Evolutionary conservation across 352 stramenopile genomes (phyloP).

Genomic region (Globisporangium echinulatum): DNA sequence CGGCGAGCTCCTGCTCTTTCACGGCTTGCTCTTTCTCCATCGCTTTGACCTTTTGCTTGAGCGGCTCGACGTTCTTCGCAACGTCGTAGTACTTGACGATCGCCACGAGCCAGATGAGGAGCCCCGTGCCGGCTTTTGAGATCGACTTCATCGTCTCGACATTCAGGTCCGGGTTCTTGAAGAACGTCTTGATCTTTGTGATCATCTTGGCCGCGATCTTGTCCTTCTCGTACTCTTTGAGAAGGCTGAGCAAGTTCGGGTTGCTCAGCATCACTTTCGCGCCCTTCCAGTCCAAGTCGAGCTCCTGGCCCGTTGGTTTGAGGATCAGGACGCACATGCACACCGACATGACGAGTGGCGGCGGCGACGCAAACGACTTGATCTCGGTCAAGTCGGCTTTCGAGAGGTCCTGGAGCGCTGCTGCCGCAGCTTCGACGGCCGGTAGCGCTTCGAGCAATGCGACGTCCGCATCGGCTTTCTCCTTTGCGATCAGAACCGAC

Average conservation of each 20-base stretch:
- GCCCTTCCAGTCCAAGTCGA: conserved; percentile 92
- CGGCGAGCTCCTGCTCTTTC: conserved; percentile 83
- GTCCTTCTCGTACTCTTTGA: conserved; percentile 96
- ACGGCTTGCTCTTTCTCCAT: conserved; percentile 91
- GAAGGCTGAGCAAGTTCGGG: conserved; percentile 81
- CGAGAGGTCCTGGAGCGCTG: conserved; percentile 91
- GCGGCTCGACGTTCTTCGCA: conserved; percentile 91
- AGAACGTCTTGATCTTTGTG: conserved; percentile 91
- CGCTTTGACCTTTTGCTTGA: conserved; percentile 89
- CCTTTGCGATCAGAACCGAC: conserved; percentile 84
- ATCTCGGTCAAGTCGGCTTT: conserved; percentile 95
- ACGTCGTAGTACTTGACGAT: conserved; percentile 96
- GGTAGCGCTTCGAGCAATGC: conserved; percentile 90
- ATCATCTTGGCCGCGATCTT: conserved; percentile 95
- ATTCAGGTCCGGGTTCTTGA: conserved; percentile 91
- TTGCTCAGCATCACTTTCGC: conserved; percentile 95
- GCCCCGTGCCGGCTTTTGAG: conserved; percentile 82
- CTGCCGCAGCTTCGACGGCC: conserved; percentile 89
- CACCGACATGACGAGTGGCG: conserved; percentile 90
- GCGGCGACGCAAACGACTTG: conserved; percentile 93
- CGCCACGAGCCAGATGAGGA: conserved; percentile 92
- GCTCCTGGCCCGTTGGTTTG: conserved; percentile 87
- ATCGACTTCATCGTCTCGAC: conserved; percentile 95
- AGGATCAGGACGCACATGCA: conserved; percentile 91
- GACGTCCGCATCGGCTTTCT: conserved; percentile 92